Percentiles rank a stretch among this genome's conserved stretches.
Conservation (phyloP, 192 early-diverging fungal genomes). For the Gonapodya prolifera region DNA sequence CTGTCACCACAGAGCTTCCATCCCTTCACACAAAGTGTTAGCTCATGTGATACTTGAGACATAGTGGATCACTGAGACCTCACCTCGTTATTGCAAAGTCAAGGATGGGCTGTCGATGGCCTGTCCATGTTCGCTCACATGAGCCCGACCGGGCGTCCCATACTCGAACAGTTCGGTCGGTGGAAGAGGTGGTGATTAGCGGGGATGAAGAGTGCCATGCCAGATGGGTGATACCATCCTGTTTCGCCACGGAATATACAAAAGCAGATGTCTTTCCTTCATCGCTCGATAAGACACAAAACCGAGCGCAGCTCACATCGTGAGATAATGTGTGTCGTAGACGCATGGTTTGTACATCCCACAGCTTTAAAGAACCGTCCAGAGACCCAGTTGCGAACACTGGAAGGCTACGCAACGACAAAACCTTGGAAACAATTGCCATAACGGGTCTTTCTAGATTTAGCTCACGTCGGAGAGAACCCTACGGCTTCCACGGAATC, state of each 20-base stretch:
- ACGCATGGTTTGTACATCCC: constrained; percentile 77
- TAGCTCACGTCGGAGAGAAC: constrained; percentile 50
- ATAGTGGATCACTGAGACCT: not conserved
- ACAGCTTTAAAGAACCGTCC: constrained; percentile 80
- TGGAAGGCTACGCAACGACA: constrained; percentile 24
- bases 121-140: constrained; percentile 55
- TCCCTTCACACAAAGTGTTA: constrained; percentile 22
- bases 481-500: constrained; percentile 81
- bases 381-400: constrained; percentile 75
- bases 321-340: constrained; percentile 72
- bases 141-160: constrained; percentile 90
- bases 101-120: constrained; percentile 79
- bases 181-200: constrained; percentile 58
- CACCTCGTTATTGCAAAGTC: constrained; percentile 59
- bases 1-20: constrained; percentile 59
- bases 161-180: constrained; percentile 64
- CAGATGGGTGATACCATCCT: constrained; percentile 73
- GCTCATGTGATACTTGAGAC: not conserved
- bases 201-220: constrained; percentile 58
- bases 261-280: constrained; percentile 3
- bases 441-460: not conserved
- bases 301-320: constrained; percentile 28
- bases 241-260: not conserved
- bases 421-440: not conserved
- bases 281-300: not conserved